phyloP scores from a whole-genome alignment of 2,329 filamentous ascomycete species.

The Neopestalotiopsis sp. region DNA sequence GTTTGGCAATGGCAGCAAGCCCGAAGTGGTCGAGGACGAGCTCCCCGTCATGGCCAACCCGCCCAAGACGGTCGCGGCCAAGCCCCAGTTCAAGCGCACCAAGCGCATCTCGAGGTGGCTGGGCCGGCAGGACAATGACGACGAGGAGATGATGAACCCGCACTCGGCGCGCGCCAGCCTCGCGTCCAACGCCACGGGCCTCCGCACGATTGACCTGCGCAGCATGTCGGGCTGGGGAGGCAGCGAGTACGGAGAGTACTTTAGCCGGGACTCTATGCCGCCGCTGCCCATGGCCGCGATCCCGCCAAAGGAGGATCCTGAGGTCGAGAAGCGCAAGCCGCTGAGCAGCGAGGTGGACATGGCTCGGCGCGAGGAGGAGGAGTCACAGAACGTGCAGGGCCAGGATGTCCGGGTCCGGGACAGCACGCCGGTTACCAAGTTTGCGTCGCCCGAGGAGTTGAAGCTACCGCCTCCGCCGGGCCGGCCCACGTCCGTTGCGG shows the following conservation, averaged over 20 bases:
- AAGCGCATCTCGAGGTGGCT: conserved; percentile 19
- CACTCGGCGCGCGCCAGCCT: conserved; percentile 19
- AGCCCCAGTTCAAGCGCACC: background rate
- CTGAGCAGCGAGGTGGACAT: background rate
- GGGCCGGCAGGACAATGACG: conserved; percentile 3
- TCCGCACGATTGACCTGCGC: conserved; percentile 8
- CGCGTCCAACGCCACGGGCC: conserved; percentile 17
- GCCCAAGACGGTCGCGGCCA: background rate
- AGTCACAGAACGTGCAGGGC: background rate
- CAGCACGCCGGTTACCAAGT: conserved; percentile 5
- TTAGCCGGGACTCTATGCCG: background rate
- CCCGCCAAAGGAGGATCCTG: background rate
- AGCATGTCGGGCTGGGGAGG: conserved; percentile 16
- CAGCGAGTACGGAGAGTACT: conserved; percentile 1
- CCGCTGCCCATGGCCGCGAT: background rate
- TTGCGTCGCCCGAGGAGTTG: conserved; percentile 10
- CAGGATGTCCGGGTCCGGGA: background rate
- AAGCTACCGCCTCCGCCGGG: conserved; percentile 8
- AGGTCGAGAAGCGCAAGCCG: conserved; percentile 1
- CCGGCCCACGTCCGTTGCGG: background rate
- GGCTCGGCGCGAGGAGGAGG: background rate
- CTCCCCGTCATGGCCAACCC: background rate
- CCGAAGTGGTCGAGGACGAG: conserved; percentile 9
- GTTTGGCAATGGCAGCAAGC: background rate
- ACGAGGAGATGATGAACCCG: conserved; percentile 19